Conservation (phyloP, 768 basidiomycete species). For the Suillus variegatus region DNA sequence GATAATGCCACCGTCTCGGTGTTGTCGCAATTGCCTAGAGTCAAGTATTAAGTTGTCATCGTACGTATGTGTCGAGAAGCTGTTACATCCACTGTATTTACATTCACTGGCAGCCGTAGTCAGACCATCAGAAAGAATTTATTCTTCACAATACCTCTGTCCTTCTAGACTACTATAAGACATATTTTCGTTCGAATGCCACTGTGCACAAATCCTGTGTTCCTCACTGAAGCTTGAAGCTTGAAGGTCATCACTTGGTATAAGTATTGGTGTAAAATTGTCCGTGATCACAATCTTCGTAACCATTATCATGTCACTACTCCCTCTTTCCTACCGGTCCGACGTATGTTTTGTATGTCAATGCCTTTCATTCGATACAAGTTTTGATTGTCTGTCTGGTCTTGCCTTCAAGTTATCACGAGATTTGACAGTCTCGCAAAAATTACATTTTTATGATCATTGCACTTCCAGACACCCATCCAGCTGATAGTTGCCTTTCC, state of each 20-base stretch:
- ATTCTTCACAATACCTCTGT: not conserved
- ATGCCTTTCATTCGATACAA: not conserved
- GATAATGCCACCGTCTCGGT: not conserved
- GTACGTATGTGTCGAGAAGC: not conserved
- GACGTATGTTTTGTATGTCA: not conserved
- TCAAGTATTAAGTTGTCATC: not conserved
- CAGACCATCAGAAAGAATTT: not conserved
- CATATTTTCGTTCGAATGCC: not conserved
- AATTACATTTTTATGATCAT: no score
- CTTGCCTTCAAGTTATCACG: not conserved
- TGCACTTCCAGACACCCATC: no score
- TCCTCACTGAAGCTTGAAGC: no score
- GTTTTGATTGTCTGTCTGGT: not conserved
- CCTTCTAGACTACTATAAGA: not conserved
- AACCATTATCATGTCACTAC: no score
- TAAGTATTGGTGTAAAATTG: no score
- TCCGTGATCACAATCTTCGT: no score
- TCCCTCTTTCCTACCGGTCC: no score
- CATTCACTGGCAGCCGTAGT: not conserved
- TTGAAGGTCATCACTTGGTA: no score
- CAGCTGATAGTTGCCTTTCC: no score
- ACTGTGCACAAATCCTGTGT: not conserved
- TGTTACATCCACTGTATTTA: not conserved
- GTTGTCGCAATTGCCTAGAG: not conserved
- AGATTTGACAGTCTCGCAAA: not conserved